These are phyloP conservation scores for Asterophora lycoperdoides DNA, from an alignment of 768 basidiomycete species.

Conservation along the genomic window DNA sequence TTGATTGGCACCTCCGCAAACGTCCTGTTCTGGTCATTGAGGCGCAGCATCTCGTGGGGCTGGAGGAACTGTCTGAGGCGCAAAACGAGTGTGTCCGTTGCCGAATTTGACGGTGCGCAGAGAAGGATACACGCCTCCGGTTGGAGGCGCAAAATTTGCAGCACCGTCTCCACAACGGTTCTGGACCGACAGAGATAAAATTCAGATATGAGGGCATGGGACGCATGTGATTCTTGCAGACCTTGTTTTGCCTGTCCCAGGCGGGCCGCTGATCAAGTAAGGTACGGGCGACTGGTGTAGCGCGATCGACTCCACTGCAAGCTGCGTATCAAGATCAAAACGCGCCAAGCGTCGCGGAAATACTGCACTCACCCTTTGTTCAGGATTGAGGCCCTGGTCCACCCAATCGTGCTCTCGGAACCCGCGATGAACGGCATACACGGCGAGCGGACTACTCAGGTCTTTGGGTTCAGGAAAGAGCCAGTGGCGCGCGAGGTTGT, in stretches of 20 bases:
- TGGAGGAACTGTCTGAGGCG: conserved; percentile 34
- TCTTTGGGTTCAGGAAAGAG: conserved; percentile 40
- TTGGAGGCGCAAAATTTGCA: conserved; percentile 45
- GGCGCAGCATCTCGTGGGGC: conserved; percentile 41
- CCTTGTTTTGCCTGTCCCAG: conserved; percentile 54
- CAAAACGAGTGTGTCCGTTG: conserved; percentile 44
- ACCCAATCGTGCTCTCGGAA: conserved; percentile 36
- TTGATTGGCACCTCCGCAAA: conserved; percentile 45
- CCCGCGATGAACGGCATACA: conserved; percentile 19
- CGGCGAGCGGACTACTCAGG: conserved; percentile 16
- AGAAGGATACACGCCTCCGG: conserved; percentile 45
- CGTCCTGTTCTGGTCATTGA: conserved; percentile 46
- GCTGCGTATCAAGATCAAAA: conserved; percentile 21
- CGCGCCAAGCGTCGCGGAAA: not conserved
- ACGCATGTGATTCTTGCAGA: too few species aligned
- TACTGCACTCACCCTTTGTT: conserved; percentile 35
- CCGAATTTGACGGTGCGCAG: conserved; percentile 49
- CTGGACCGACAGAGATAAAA: too few species aligned
- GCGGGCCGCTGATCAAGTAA: conserved; percentile 46
- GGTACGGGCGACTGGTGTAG: conserved; percentile 42
- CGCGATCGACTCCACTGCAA: conserved; percentile 40
- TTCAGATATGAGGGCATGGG: too few species aligned
- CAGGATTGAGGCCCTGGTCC: conserved; percentile 42
- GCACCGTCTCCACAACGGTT: conserved; percentile 45
- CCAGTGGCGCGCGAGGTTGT: conserved; percentile 38